Base-by-base conservation (phyloP, 2,329 filamentous ascomycete species). In the Blumeriella jaapii region DNA sequence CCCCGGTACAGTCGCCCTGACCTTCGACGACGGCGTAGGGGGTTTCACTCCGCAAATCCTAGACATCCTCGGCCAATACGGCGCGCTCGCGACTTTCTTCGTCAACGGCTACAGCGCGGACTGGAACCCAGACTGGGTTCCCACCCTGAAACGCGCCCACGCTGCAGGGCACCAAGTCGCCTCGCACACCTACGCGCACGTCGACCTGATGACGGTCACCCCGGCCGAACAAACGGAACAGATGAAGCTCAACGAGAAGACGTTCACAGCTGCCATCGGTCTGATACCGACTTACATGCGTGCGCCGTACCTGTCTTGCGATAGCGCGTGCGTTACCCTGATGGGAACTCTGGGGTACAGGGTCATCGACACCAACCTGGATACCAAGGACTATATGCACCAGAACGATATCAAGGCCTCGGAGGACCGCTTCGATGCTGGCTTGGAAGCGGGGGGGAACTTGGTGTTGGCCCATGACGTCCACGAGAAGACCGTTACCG, bases 11-110 rank as follows among this genome's bases (percentile, higher is more conserved):
- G 63, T 81, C 43, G 76, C 76, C 16, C 53, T 81, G 38, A 80
- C 75, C 1, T 81, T 69, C 47, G 76, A 81, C 44, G 76, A 80
- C 49, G 76, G 76, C 2, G 76, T 75, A 8, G 69, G 67, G 43
- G 54, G 63, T 12, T 77, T 72, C 55, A 80, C 75, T 1, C 55
- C 58, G 25, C 65, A 73, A 38, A 61, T 81, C 9, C 62, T 80
- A 12, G 69, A 78, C 46, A 59, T 74, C 25, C 63, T 80, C 29
- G 63, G 65, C 39, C 60, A 59, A 24, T 74, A 76, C 50, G 59
- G 66, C 13, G 73, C 69, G 9, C 74, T 70, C 46, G 76, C 72
- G 1, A 81, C 77, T 2, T 81, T 82, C 27, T 45, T 45, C 32
- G 41, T 47, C 13, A 71, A 70, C 53, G 67, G 67, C 18, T 52